Conservation (phyloP, 345 rosid genomes). For the Gossypioides kirkii region DNA sequence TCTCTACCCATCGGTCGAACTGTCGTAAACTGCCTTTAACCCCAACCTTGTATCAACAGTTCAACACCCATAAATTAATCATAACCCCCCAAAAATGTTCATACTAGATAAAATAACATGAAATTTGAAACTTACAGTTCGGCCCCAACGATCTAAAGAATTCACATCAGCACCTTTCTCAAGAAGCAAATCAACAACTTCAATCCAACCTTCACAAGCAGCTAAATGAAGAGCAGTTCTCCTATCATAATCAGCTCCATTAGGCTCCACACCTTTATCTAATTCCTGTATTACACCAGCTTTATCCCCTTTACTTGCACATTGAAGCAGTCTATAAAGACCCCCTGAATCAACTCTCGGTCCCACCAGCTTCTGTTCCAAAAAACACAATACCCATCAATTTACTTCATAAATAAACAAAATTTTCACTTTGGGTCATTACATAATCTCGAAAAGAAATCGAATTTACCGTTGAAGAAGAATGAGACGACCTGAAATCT, state of each 20-base stretch:
- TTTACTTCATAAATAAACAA: background rate
- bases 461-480: constrained; percentile 22
- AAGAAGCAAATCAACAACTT: constrained; percentile 47
- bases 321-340: constrained; percentile 45
- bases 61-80: background rate
- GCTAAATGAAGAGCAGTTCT: constrained; percentile 71
- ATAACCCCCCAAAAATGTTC: background rate
- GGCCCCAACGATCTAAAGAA: constrained; percentile 59
- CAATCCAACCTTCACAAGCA: constrained; percentile 51
- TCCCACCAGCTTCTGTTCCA: constrained; percentile 21
- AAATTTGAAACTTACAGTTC: constrained; percentile 41
- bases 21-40: too few relatives aligned
- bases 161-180: constrained; percentile 57
- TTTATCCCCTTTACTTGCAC: constrained; percentile 48
- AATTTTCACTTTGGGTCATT: background rate
- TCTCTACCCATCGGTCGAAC: too few relatives aligned
- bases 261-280: constrained; percentile 44
- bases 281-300: constrained; percentile 49
- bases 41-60: too few relatives aligned
- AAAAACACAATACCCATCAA: background rate
- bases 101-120: background rate
- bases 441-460: background rate
- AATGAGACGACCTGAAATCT: constrained; percentile 9
- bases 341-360: constrained; percentile 33
- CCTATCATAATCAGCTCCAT: constrained; percentile 51